Percentiles rank a stretch among this genome's conserved stretches.
These are phyloP conservation scores for Pseudofabraea citricarpa DNA, from an alignment of 2,329 filamentous ascomycete genomes.

Conservation along the genomic window DNA sequence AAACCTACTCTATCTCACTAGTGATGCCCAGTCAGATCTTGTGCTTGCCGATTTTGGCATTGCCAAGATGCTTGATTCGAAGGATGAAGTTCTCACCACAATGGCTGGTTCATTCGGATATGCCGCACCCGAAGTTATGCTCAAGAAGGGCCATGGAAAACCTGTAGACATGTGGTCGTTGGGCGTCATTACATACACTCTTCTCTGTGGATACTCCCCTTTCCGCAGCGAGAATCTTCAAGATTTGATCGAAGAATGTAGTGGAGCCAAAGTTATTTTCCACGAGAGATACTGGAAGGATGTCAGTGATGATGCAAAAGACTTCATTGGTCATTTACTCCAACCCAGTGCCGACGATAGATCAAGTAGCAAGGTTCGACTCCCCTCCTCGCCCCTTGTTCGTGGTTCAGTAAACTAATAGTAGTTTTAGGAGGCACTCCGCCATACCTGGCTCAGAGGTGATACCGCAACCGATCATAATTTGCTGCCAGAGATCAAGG, in stretches of 20 bases:
- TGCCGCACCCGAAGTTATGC: conserved; percentile 95
- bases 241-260: conserved; percentile 94
- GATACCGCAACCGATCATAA: conserved; percentile 93
- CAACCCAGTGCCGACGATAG: conserved; percentile 74
- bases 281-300: conserved; percentile 99
- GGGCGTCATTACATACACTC: conserved; percentile 96
- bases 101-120: conserved; percentile 99
- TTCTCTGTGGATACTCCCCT: conserved; percentile 96
- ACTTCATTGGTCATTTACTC: conserved; percentile 81
- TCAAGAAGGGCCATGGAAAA: conserved; percentile 95
- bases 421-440: conserved; percentile 61
- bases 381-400: too few relatives aligned
- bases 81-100: conserved; percentile 87
- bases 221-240: conserved; percentile 93
- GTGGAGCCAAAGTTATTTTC: conserved; percentile 78
- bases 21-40: conserved; percentile 71
- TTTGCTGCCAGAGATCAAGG: conserved; percentile 92
- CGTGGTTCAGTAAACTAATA: too few relatives aligned
- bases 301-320: conserved; percentile 90
- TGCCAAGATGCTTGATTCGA: conserved; percentile 91
- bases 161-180: conserved; percentile 99
- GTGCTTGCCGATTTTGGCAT: conserved; percentile 98
- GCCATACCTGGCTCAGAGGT: conserved; percentile 85
- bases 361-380: conserved; percentile 67
- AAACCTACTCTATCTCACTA: conserved; percentile 90